Conservation (phyloP, 805 yeast genomes). For the Sugiyamaella boreocaroliniensis region DNA sequence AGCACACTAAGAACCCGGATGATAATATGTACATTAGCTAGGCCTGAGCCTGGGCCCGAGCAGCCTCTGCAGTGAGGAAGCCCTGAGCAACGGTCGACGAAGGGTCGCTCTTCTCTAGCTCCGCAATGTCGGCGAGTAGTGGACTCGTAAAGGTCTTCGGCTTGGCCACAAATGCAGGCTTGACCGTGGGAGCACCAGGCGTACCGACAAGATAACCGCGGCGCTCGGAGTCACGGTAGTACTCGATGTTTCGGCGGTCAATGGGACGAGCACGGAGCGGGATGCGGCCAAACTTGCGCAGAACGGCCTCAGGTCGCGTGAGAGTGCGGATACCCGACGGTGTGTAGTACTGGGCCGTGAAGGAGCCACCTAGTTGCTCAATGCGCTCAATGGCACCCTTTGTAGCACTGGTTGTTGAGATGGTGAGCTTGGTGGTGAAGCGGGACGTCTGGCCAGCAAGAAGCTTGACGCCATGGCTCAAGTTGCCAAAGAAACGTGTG, state of each 20-base stretch:
- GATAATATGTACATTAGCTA: slow-evolving; percentile 6
- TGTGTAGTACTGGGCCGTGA: slow-evolving; percentile 64
- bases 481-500: slow-evolving; percentile 63
- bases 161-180: slow-evolving; percentile 15
- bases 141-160: slow-evolving; percentile 13
- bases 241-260: slow-evolving; percentile 69
- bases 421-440: slow-evolving; percentile 51
- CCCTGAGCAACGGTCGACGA: slow-evolving; percentile 8
- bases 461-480: slow-evolving; percentile 75
- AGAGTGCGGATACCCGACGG: slow-evolving; percentile 68
- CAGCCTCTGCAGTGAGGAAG: neutral
- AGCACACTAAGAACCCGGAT: too few species aligned
- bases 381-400: slow-evolving; percentile 63
- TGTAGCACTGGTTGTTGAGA: slow-evolving; percentile 82
- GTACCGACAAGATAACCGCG: slow-evolving; percentile 56
- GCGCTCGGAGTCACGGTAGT: slow-evolving; percentile 61
- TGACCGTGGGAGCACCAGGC: slow-evolving; percentile 17
- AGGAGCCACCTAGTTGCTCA: slow-evolving; percentile 66
- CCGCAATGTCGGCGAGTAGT: slow-evolving; percentile 11
- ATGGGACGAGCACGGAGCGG: slow-evolving; percentile 86
- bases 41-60: neutral
- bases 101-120: slow-evolving; percentile 10
- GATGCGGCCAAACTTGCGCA: slow-evolving; percentile 64
- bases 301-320: slow-evolving; percentile 62
- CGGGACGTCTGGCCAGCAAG: slow-evolving; percentile 54